phyloP scores from a whole-genome alignment of 1,284 basidiomycete species.

The Gymnopus androsaceus region DNA sequence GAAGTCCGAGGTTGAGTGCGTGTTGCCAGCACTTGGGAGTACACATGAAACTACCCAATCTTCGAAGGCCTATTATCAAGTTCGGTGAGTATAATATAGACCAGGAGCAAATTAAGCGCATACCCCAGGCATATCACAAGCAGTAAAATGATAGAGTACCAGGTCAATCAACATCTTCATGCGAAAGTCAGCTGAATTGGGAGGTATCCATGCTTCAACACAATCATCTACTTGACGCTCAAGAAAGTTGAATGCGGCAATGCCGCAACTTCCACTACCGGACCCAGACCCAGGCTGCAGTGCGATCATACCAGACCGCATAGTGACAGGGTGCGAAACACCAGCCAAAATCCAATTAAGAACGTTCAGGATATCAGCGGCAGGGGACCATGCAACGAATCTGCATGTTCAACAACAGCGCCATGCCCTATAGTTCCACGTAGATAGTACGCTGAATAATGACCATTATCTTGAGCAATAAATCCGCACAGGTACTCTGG shows the following conservation, averaged over 20 bases:
- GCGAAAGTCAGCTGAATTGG: background rate
- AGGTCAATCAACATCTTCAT: background rate
- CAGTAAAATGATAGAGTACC: background rate
- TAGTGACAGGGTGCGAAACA: background rate
- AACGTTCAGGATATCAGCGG: background rate
- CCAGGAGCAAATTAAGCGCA: background rate
- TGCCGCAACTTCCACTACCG: constrained; percentile 23
- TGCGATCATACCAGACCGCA: constrained; percentile 11
- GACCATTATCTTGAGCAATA: background rate
- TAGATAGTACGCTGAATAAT: background rate
- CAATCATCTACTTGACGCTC: background rate
- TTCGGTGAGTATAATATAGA: background rate
- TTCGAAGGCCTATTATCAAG: background rate
- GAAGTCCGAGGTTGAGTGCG: background rate
- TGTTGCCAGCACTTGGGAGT: too few relatives aligned
- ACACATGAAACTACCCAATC: background rate
- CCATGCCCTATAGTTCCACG: too few relatives aligned
- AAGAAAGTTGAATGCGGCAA: constrained; percentile 23
- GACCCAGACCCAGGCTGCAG: constrained; percentile 12
- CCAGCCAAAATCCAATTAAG: background rate
- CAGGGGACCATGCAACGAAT: background rate
- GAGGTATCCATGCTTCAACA: background rate
- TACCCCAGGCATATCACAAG: background rate
- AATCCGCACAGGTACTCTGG: background rate
- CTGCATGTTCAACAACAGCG: background rate